phyloP scores from a whole-genome alignment of 2,329 filamentous ascomycete genomes.

The Diplocarpon mali region DNA sequence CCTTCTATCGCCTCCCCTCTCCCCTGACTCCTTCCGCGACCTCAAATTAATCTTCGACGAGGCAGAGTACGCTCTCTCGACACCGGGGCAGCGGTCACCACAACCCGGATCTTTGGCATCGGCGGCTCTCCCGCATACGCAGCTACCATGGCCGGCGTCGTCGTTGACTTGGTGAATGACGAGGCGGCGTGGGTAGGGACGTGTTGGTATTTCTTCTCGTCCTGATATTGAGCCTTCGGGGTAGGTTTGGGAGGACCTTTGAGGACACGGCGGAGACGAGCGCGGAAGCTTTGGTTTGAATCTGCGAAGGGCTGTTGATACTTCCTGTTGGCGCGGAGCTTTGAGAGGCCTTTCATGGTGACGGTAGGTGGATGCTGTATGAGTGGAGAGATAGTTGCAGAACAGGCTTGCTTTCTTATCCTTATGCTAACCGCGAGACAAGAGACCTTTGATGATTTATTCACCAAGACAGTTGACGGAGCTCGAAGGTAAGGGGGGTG shows the following conservation, averaged over 20 bases:
- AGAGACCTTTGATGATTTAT: no score
- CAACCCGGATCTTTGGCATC: no score
- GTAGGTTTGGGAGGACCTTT: slow-evolving; percentile 3
- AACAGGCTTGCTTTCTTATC: not conserved
- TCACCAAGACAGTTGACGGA: no score
- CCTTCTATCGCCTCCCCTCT: no score
- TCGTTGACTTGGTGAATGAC: slow-evolving; percentile 16
- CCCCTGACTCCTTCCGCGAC: not conserved
- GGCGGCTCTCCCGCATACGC: not conserved
- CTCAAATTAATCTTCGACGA: not conserved
- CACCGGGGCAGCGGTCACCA: not conserved
- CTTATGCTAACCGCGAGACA: not conserved
- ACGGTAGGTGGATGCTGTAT: not conserved
- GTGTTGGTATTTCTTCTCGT: slow-evolving; percentile 16
- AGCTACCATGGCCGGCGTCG: slow-evolving; percentile 11
- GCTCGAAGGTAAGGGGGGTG: no score
- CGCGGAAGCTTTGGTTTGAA: slow-evolving; percentile 4
- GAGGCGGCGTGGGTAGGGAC: slow-evolving; percentile 12
- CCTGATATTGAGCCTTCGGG: slow-evolving; percentile 4
- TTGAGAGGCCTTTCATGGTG: slow-evolving; percentile 1
- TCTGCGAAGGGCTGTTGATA: not conserved
- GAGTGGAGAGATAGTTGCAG: no score
- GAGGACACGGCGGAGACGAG: slow-evolving; percentile 6
- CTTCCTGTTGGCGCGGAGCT: not conserved
- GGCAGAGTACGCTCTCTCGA: not conserved